Evolutionary conservation across 371 early-diverging fungal genomes (phyloP).

Genomic region (Umbelopsis sp.): DNA sequence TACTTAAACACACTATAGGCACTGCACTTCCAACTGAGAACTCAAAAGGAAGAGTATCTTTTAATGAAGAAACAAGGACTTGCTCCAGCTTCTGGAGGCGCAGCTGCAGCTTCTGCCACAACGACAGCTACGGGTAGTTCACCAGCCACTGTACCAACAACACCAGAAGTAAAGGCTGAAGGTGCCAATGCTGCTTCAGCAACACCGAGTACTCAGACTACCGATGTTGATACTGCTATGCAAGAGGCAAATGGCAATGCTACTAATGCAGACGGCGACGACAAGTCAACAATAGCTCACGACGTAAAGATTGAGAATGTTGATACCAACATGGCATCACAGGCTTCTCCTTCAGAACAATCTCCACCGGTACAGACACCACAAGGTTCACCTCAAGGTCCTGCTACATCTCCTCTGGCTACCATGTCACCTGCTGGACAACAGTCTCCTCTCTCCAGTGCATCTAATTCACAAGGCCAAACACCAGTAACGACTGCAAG

Average conservation of each 20-base stretch:
- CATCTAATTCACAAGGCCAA: background rate
- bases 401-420: slow-evolving; percentile 3
- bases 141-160: slow-evolving; percentile 1
- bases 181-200: slow-evolving; percentile 22
- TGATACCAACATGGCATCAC: slow-evolving; percentile 7
- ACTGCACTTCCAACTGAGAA: slow-evolving; percentile 92
- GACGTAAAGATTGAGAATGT: background rate
- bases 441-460: background rate
- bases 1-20: slow-evolving; percentile 52
- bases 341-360: background rate
- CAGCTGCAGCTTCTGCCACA: slow-evolving; percentile 18
- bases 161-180: slow-evolving; percentile 22
- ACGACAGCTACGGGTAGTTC: slow-evolving; percentile 9
- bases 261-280: slow-evolving; percentile 21
- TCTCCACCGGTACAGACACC: slow-evolving; percentile 8
- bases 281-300: background rate
- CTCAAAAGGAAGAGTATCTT: slow-evolving; percentile 85
- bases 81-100: slow-evolving; percentile 19
- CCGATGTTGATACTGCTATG: slow-evolving; percentile 20
- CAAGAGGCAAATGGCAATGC: slow-evolving; percentile 27
- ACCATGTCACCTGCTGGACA: slow-evolving; percentile 16
- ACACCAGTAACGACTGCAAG: background rate
- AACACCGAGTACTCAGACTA: slow-evolving; percentile 21
- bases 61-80: slow-evolving; percentile 60
- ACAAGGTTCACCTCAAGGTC: slow-evolving; percentile 7